These are phyloP conservation scores for Apiotrichum akiyoshidainum DNA, from an alignment of 1,284 basidiomycete species.

Conservation along the genomic window DNA sequence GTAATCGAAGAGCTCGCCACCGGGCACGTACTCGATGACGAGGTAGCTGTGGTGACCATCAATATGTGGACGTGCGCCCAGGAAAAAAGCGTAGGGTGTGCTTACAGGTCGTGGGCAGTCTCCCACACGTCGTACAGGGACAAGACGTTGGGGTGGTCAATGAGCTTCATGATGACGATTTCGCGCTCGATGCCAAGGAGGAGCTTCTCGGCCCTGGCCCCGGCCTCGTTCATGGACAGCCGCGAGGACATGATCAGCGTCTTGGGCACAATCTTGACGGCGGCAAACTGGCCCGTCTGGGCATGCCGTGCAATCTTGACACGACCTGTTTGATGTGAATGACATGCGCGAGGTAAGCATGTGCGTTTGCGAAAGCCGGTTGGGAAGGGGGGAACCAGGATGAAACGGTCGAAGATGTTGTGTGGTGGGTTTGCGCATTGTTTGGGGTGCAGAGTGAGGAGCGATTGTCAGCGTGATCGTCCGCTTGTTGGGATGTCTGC, in stretches of 20 bases:
- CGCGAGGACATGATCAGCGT: conserved; percentile 67
- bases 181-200: conserved; percentile 87
- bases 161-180: conserved; percentile 98
- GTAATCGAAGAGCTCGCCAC: conserved; percentile 95
- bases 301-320: conserved; percentile 88
- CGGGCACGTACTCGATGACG: conserved; percentile 95
- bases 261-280: conserved; percentile 95
- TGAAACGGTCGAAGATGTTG: too few relatives aligned
- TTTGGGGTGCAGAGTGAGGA: not conserved
- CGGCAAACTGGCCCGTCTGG: conserved; percentile 83
- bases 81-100: not conserved
- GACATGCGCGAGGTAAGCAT: not conserved
- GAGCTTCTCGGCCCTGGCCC: conserved; percentile 68
- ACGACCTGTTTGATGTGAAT: conserved; percentile 59
- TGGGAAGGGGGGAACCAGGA: too few relatives aligned
- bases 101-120: conserved; percentile 53
- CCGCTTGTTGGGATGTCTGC: conserved; percentile 23
- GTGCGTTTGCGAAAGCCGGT: not conserved
- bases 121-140: conserved; percentile 97
- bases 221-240: conserved; percentile 66
- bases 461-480: conserved; percentile 1
- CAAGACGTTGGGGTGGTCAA: conserved; percentile 94
- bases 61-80: not conserved
- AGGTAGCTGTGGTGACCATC: conserved; percentile 59
- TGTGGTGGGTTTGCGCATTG: not conserved